Evolutionary conservation across 441 rosid species (phyloP).

Genomic region (Arabidopsis hybrid): DNA sequence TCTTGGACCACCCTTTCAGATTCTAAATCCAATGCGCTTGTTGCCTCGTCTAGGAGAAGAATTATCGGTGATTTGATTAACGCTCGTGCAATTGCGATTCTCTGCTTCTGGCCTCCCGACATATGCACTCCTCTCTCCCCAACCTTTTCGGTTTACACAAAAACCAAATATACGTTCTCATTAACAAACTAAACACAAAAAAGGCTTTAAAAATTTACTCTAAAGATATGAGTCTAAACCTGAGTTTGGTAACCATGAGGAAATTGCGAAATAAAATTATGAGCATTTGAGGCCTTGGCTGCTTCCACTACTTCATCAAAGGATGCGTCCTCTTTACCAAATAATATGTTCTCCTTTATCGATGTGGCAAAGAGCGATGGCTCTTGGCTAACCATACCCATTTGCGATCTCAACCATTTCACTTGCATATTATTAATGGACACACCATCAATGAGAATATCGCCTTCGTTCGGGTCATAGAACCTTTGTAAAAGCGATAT

Average conservation of each 20-base stretch:
- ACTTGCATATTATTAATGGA: conserved; percentile 60
- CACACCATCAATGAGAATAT: conserved; percentile 65
- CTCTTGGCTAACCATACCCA: conserved; percentile 88
- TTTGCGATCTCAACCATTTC: conserved; percentile 77
- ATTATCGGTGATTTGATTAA: conserved; percentile 69
- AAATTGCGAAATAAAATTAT: conserved; percentile 62
- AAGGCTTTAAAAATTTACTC: no score
- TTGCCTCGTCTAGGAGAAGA: conserved; percentile 83
- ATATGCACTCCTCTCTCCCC: conserved; percentile 79
- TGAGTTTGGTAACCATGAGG: conserved; percentile 74
- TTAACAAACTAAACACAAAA: neutral
- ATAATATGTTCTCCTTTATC: conserved; percentile 71
- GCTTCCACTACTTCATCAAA: conserved; percentile 62
- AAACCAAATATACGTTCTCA: neutral
- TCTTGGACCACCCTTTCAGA: conserved; percentile 76
- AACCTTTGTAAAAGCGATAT: conserved; percentile 76
- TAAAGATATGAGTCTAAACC: conserved; percentile 40
- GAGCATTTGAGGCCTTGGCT: conserved; percentile 45
- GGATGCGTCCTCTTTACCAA: conserved; percentile 76
- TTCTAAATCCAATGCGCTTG: conserved; percentile 77
- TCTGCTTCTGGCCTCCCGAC: conserved; percentile 89
- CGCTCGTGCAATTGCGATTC: conserved; percentile 84
- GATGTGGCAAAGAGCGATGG: conserved; percentile 76
- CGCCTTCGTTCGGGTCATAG: conserved; percentile 73
- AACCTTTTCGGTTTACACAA: conserved; percentile 49